Evolutionary conservation across 73 alveolate species (phyloP), one percentile per base, ranked within the genome.

Genomic region (Paramecium biaurelia): DNA sequence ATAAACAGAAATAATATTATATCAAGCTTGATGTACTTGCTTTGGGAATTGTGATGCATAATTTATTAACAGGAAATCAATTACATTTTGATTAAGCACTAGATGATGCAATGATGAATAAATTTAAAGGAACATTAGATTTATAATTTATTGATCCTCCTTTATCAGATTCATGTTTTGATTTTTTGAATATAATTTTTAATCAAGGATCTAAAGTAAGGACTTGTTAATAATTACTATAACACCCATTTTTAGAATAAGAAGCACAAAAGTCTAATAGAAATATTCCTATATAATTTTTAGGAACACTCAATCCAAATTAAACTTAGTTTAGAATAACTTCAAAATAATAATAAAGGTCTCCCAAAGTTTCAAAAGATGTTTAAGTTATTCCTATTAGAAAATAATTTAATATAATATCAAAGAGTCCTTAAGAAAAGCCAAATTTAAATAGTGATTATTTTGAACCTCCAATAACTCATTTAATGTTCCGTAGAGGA

Each of bases 11-110:
- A 23, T 12, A 63, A 18, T 63, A 23, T 63, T 11, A 63, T 63
- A 63, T 63, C 12, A 74, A 74, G 5, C 12, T 74, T 37, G 87
- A 74, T 74, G 87, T 74, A 4, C 21, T 74, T 9, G 18, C 67
- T 28, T 37, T 74, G 38, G 87, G 87, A 41, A n/a, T 74, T 4
- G 87, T 74, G 34, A 74, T 74, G 87, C 32, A 74, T 74, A 37
- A 37, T 37, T 41, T 74, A 34, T 10, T 74, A 15, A 74, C 87
- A 37, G 28, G 32, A 32, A 12, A 18, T 30, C 21, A 20, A 63
- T 24, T 9, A 5, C 2, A 26, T 23, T 23, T 18, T 11, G 21
- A 63, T 26, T 12, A 63, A 9, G 84, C 45, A 9, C 14, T 63
- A 2, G 21, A 63, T 63, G 84, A 63, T 26, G 84, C 84, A 0